A percentile compares a stretch with the other conserved stretches of the same genome.
Conservation (phyloP, 129 eudicot species). For the Centaurea solstitialis region DNA sequence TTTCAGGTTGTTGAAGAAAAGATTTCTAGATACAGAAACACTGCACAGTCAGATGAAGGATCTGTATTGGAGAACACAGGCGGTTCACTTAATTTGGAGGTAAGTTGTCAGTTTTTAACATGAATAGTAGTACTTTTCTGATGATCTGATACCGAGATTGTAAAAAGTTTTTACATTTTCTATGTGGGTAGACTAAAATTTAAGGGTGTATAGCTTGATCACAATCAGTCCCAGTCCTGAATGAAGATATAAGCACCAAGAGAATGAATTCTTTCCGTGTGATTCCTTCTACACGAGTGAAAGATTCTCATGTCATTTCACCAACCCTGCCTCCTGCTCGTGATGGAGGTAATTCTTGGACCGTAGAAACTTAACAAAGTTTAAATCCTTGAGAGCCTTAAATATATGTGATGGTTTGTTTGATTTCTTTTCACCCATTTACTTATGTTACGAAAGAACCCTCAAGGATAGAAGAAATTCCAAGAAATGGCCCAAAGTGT, state of each 20-base stretch:
- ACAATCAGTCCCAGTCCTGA: conserved; percentile 66
- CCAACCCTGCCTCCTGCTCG: conserved; percentile 32
- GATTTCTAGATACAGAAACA: too few relatives aligned
- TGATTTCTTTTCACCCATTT: not conserved
- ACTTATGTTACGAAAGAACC: too few relatives aligned
- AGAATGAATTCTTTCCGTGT: conserved; percentile 76
- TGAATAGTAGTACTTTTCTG: too few relatives aligned
- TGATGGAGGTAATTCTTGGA: conserved; percentile 49
- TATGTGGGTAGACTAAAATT: conserved; percentile 44
- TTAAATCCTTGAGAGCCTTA: not conserved
- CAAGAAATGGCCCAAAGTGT: not conserved
- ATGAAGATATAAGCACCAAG: conserved; percentile 48
- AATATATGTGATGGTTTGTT: not conserved
- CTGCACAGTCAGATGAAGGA: too few relatives aligned
- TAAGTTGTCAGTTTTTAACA: too few relatives aligned
- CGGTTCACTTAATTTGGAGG: too few relatives aligned
- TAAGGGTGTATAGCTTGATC: conserved; percentile 63
- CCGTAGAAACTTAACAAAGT: not conserved
- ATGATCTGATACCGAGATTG: not conserved
- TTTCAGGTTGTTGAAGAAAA: too few relatives aligned
- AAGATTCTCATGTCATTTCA: conserved; percentile 40
- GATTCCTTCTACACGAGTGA: conserved; percentile 69
- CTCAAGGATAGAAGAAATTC: not conserved
- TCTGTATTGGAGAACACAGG: too few relatives aligned
- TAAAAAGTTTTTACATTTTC: not conserved